Percentiles rank a stretch among this genome's conserved stretches.
phyloP scores from a whole-genome alignment of 208 protist species.

The Trypanosoma vivax region DNA sequence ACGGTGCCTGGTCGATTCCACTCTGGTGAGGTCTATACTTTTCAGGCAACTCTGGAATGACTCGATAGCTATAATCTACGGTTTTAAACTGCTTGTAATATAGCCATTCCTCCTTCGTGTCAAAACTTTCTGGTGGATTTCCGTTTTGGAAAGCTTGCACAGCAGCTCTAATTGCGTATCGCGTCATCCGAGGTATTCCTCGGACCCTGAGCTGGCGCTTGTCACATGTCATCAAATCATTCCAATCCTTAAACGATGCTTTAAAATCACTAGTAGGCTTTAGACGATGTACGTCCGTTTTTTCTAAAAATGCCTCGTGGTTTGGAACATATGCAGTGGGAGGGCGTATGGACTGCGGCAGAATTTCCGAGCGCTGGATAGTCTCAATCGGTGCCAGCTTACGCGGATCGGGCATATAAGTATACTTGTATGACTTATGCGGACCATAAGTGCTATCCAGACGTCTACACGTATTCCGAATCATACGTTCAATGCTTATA shows the following conservation, averaged over 20 bases:
- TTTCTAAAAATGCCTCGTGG: constrained; percentile 86
- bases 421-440: constrained; percentile 90
- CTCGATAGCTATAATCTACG: constrained; percentile 81
- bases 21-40: constrained; percentile 90
- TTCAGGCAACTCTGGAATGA: constrained; percentile 86
- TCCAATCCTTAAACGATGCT: constrained; percentile 86
- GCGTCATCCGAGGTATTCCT: constrained; percentile 69
- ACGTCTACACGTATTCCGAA: constrained; percentile 6
- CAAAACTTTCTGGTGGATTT: constrained; percentile 78
- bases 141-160: constrained; percentile 83
- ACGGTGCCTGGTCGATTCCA: constrained; percentile 80
- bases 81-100: constrained; percentile 91
- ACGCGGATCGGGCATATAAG: constrained; percentile 86
- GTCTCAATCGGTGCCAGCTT: constrained; percentile 89
- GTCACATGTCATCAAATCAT: constrained; percentile 87
- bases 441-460: constrained; percentile 80
- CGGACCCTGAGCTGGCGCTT: constrained; percentile 71
- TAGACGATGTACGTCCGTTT: constrained; percentile 69
- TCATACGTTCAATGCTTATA: neutral
- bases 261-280: constrained; percentile 86
- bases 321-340: constrained; percentile 84
- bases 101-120: constrained; percentile 88
- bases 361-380: constrained; percentile 63
- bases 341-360: constrained; percentile 78
- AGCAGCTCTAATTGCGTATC: constrained; percentile 61